A percentile compares a stretch with the other conserved stretches of the same genome.
phyloP scores from a whole-genome alignment of 2,329 filamentous ascomycete genomes.

The Xylariomycetidae sp. region DNA sequence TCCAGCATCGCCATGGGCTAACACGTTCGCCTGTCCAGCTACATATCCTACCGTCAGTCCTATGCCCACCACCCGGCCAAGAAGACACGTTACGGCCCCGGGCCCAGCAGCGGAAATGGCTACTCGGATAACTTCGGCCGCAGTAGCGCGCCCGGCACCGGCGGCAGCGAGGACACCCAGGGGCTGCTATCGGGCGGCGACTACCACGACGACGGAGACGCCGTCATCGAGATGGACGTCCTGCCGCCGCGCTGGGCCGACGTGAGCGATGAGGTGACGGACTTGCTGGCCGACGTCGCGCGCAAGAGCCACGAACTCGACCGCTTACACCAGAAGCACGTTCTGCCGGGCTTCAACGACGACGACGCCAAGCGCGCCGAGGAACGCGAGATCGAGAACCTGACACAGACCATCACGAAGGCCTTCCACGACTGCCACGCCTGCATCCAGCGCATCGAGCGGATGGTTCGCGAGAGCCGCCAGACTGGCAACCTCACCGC shows the following conservation, averaged over 20 bases:
- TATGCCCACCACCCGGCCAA: conserved; percentile 92
- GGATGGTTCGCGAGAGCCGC: conserved; percentile 76
- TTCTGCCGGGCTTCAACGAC: conserved; percentile 93
- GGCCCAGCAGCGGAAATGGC: conserved; percentile 48
- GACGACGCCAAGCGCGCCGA: conserved; percentile 83
- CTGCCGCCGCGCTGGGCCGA: conserved; percentile 95
- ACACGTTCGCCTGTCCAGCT: no score
- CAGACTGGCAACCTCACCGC: conserved; percentile 65
- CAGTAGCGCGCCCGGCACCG: conserved; percentile 36
- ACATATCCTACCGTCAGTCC: conserved; percentile 98
- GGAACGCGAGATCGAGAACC: conserved; percentile 80
- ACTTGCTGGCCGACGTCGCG: conserved; percentile 73
- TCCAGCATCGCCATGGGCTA: no score
- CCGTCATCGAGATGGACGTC: conserved; percentile 96
- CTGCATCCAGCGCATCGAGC: conserved; percentile 80
- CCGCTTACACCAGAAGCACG: conserved; percentile 92
- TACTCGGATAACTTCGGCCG: conserved; percentile 57
- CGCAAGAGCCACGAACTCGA: conserved; percentile 80
- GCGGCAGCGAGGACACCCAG: conserved; percentile 50
- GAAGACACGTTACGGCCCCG: conserved; percentile 61
- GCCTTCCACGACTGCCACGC: conserved; percentile 86
- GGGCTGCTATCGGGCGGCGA: conserved; percentile 78
- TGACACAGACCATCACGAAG: conserved; percentile 86
- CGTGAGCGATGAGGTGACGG: conserved; percentile 86
- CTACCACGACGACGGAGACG: conserved; percentile 82